A percentile compares a stretch with the other conserved stretches of the same genome.
These are phyloP conservation scores for Neofusicoccum laricinum DNA, from an alignment of 2,329 filamentous ascomycete species.

Conservation along the genomic window DNA sequence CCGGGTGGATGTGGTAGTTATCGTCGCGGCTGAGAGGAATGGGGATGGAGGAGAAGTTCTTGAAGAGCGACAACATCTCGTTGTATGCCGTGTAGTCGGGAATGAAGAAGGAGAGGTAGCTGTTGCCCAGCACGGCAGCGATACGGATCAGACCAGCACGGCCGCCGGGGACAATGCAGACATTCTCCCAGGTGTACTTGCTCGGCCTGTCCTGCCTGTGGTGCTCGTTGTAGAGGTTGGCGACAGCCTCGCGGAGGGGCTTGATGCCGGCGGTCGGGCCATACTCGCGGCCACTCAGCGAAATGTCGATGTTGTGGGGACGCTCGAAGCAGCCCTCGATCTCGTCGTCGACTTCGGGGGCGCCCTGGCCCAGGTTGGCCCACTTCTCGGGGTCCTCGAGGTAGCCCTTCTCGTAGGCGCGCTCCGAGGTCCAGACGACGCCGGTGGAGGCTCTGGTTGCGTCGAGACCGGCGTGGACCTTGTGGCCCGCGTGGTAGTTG, in stretches of 20 bases:
- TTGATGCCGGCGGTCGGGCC: conserved; percentile 91
- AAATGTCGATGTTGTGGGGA: conserved; percentile 74
- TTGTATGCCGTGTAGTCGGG: conserved; percentile 95
- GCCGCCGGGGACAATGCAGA: conserved; percentile 91
- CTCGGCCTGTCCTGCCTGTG: conserved; percentile 83
- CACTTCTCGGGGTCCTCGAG: conserved; percentile 75
- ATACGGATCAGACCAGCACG: conserved; percentile 91
- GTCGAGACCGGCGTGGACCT: conserved; percentile 87
- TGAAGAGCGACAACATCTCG: conserved; percentile 93
- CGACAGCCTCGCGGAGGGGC: conserved; percentile 82
- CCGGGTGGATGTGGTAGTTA: conserved; percentile 87
- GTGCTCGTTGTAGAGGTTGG: conserved; percentile 87
- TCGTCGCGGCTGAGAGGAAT: conserved; percentile 76
- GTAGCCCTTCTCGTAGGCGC: conserved; percentile 85
- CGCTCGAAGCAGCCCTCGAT: conserved; percentile 86
- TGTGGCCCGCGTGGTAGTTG: conserved; percentile 84
- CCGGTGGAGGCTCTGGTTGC: conserved; percentile 84
- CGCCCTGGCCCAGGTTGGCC: conserved; percentile 93
- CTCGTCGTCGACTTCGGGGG: conserved; percentile 89
- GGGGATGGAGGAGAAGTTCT: conserved; percentile 59
- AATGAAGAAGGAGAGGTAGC: conserved; percentile 91
- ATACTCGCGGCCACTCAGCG: conserved; percentile 79
- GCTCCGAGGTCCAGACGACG: conserved; percentile 89
- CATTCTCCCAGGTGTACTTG: conserved; percentile 96
- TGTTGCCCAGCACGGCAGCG: conserved; percentile 87